These are phyloP conservation scores for Sphaerobolus stellatus DNA, from an alignment of 1,284 basidiomycete genomes.

Conservation along the genomic window DNA sequence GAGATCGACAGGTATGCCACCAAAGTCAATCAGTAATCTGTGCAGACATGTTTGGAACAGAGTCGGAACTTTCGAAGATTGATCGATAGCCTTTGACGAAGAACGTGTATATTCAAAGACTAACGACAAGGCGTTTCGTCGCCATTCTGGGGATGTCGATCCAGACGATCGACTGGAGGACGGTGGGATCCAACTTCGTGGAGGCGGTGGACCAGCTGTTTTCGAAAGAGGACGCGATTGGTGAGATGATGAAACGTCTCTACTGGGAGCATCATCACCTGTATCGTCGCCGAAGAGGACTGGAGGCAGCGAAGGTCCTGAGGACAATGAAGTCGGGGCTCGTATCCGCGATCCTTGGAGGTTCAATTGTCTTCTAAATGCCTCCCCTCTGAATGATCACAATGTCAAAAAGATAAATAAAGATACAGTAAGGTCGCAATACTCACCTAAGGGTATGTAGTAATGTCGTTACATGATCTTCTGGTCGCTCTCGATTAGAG, in stretches of 20 bases:
- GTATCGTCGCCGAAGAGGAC: constrained; percentile 1
- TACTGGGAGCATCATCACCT: not conserved
- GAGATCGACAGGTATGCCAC: constrained; percentile 5
- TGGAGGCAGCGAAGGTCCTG: constrained; percentile 7
- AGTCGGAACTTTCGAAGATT: constrained; percentile 2
- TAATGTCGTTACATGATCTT: constrained; percentile 2
- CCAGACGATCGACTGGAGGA: not conserved
- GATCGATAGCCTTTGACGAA: not conserved
- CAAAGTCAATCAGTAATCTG: not conserved
- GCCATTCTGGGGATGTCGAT: constrained; percentile 4
- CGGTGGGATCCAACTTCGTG: constrained; percentile 4
- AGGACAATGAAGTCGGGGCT: not conserved
- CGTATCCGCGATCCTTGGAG: not conserved
- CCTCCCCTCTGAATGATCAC: constrained; percentile 11
- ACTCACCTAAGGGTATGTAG: constrained; percentile 10
- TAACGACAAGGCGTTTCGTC: constrained; percentile 5
- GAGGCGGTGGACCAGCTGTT: constrained; percentile 8
- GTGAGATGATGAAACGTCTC: not conserved
- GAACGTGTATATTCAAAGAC: constrained; percentile 2
- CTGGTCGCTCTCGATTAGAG: not conserved
- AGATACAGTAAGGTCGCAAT: not conserved
- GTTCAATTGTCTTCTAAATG: constrained; percentile 6
- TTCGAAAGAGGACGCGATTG: not conserved
- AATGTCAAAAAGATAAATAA: not conserved
- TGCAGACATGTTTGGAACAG: constrained; percentile 2